Conservation (phyloP, 2,329 filamentous ascomycete species). For the Zasmidium angulare region DNA sequence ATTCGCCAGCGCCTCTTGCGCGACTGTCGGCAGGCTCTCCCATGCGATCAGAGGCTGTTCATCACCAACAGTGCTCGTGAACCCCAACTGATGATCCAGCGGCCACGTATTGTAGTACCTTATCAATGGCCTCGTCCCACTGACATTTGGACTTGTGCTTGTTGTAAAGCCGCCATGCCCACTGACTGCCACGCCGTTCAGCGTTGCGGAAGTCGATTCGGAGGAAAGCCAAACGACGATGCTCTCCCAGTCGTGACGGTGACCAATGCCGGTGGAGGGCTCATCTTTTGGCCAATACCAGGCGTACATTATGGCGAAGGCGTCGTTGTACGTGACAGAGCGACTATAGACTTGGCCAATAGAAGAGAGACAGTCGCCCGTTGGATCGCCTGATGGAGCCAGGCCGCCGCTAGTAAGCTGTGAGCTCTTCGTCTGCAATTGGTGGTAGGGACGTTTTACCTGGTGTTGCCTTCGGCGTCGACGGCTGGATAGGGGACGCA, state of each 20-base stretch:
- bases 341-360: slow-evolving; percentile 55
- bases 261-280: slow-evolving; percentile 47
- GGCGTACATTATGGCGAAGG: slow-evolving; percentile 53
- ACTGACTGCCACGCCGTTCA: slow-evolving; percentile 53
- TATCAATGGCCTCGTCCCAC: slow-evolving; percentile 47
- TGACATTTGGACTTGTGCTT: slow-evolving; percentile 42
- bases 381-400: slow-evolving; percentile 39
- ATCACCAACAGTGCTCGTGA: slow-evolving; percentile 39
- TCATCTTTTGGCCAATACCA: slow-evolving; percentile 55
- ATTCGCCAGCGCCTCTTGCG: slow-evolving; percentile 43
- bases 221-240: slow-evolving; percentile 53
- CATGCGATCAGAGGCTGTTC: slow-evolving; percentile 47
- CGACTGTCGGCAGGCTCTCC: slow-evolving; percentile 49
- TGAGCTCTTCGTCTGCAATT: slow-evolving; percentile 13
- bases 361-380: slow-evolving; percentile 43
- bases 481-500: slow-evolving; percentile 65
- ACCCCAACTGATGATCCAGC: slow-evolving; percentile 48
- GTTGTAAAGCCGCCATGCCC: slow-evolving; percentile 53
- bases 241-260: slow-evolving; percentile 59
- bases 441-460: slow-evolving; percentile 38
- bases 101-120: slow-evolving; percentile 51
- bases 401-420: slow-evolving; percentile 43
- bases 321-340: slow-evolving; percentile 34
- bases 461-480: slow-evolving; percentile 57
- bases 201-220: slow-evolving; percentile 40